These are phyloP conservation scores for Isatis tinctoria DNA, from an alignment of 345 rosid genomes.

Conservation along the genomic window DNA sequence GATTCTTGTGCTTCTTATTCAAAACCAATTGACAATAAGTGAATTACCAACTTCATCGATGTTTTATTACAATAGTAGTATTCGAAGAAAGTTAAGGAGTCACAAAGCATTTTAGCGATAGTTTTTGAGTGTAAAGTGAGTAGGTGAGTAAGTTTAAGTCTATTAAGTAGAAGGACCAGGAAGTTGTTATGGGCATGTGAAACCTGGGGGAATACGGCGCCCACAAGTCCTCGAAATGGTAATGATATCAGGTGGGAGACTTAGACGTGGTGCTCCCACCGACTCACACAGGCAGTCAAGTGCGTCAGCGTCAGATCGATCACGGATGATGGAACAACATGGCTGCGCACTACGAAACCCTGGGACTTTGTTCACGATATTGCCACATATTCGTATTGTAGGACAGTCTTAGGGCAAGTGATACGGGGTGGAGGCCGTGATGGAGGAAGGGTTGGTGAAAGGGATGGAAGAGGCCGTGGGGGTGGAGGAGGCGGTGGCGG, in stretches of 20 bases:
- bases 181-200: not conserved
- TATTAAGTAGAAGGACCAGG: not conserved
- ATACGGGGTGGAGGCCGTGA: not conserved
- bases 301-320: not conserved
- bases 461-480: not conserved
- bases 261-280: not conserved
- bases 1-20: too few species aligned
- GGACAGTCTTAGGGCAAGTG: not conserved
- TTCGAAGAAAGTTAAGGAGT: not conserved
- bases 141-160: not conserved
- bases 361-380: not conserved
- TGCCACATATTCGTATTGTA: not conserved
- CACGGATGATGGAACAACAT: not conserved
- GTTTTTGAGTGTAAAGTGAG: not conserved
- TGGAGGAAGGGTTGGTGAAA: not conserved
- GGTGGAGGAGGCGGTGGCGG: not conserved
- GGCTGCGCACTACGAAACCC: not conserved
- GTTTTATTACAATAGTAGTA: not conserved
- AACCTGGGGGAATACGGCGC: not conserved
- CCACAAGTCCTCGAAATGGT: not conserved
- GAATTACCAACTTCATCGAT: not conserved
- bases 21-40: too few species aligned
- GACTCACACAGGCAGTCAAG: not conserved
- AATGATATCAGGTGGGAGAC: not conserved
- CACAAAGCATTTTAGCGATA: not conserved